Percentiles rank a stretch among this genome's conserved stretches.
Conservation (phyloP, 2,329 filamentous ascomycete species). For the Phialocephala subalpina region DNA sequence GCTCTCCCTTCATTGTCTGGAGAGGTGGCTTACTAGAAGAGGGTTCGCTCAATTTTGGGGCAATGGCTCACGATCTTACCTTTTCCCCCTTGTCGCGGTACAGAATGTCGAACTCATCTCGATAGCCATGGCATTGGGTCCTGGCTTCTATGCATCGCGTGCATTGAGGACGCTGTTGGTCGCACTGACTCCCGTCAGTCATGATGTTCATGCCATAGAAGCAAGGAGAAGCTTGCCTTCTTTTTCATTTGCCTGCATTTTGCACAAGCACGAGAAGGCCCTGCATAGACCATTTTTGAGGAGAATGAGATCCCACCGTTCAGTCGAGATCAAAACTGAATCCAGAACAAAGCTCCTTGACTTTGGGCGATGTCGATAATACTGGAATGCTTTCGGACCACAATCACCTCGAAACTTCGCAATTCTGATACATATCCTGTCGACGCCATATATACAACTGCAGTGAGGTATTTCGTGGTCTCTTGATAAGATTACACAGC, state of each 20-base stretch:
- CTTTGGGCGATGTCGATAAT: too few relatives aligned
- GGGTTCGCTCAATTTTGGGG: not conserved
- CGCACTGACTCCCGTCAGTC: not conserved
- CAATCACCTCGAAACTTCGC: too few relatives aligned
- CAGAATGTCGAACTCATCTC: not conserved
- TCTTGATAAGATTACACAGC: too few relatives aligned
- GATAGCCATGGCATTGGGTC: not conserved
- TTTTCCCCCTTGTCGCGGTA: conserved; percentile 6
- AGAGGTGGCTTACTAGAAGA: not conserved
- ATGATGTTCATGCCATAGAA: not conserved
- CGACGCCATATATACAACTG: too few relatives aligned
- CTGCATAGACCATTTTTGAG: not conserved
- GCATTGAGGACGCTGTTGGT: conserved; percentile 6
- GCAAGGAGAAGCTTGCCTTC: not conserved
- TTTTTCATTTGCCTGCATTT: not conserved
- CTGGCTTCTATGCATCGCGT: not conserved
- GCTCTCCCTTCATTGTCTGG: not conserved
- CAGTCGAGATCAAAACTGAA: too few relatives aligned
- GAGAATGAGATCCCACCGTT: too few relatives aligned
- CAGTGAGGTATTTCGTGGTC: too few relatives aligned
- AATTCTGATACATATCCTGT: too few relatives aligned
- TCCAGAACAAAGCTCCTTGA: too few relatives aligned
- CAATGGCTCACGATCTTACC: not conserved
- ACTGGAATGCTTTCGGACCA: too few relatives aligned
- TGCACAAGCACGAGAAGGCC: not conserved